Base-by-base conservation (phyloP, 805 yeast species). In the Starmerella vaccinii region DNA sequence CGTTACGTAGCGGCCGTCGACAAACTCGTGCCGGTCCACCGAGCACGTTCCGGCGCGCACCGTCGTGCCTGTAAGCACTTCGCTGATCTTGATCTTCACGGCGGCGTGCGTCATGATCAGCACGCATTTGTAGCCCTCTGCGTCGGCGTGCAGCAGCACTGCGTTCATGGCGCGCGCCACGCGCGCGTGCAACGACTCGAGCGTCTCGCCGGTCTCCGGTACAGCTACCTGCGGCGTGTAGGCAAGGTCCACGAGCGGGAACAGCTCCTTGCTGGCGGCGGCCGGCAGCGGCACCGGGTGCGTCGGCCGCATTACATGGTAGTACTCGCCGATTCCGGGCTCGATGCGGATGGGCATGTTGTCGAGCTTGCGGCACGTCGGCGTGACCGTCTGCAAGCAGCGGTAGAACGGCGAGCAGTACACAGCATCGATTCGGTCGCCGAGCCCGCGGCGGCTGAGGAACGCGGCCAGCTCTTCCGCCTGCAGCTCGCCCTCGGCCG, bases 91-190 rank as follows among this genome's bases (percentile, higher is more conserved):
- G 53, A 88, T 86, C 64, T 87, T 86, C 5, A 94, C 76, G 3
- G 97, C 97, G 1, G 97, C 98, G 67, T 92, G 97, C 4, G 95
- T 80, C 24, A 86, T 80, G n/a, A 90, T 68, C 21, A 92, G 60
- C 7, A 92, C 70, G 0, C 79, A 71, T 33, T 80, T 77, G 29
- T 78, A 69, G 52, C 73, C 68, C 7, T 60, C 52, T 55, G 81
- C 82, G 48, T 85, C 71, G 46, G 68, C 71, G 37, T 49, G 50
- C 1, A 81, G 77, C 2, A 86, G 65, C 57, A 90, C 78, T 32
- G 62, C 62, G 0, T 63, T 55, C 73, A 89, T 70, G 52, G 86
- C 82, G 7, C 49, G 38, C 21, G 63, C 56, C 55, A 84, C 77
- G 55, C 98, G 74, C 4, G 66, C 65, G 56, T 81, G 80, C 30